Evolutionary conservation across 345 rosid genomes (phyloP), one percentile per base, ranked within the genome.

Genomic region (Hibiscus mutabilis): DNA sequence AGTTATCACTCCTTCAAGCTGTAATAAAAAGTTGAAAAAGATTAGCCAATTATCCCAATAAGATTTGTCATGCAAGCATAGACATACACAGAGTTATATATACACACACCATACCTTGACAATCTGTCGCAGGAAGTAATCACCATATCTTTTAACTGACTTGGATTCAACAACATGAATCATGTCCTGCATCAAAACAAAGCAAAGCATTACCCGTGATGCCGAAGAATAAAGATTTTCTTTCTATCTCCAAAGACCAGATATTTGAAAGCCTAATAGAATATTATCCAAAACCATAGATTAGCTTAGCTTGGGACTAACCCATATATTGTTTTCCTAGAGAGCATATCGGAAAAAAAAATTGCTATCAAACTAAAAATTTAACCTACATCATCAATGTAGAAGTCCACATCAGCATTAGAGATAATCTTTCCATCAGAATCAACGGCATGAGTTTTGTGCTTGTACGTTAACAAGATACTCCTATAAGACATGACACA

Each of bases 401-500:
- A 90, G 92, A 95, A 95, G 76, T 95, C 90, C 66, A 95, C 79
- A 80, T 95, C 99, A 60, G 99, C 97, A 71, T 95, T 92, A 57
- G 96, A 89, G 78, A 80, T 81, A 66, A 92, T 82, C 82, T 78
- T 90, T 75, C 97, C 89, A 60, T 87, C 88, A 46, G 89, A 75
- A 79, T 91, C 94, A 82, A 90, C 89, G 37, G 97, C 84, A 79
- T 92, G 97, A 19, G 94, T 95, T 87, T 95, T 95, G 90, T 95
- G 99, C 88, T 95, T 95, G 86, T 86, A 95, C 59, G 96, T 84
- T 82, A 95, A 65, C 84, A 95, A 77, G 75, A 95, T 90, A n/a
- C 91, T 90, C 89, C 99, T 95, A 84, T 42, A 74, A 49, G 47
- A 47, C 15, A 76, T 56, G 52, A 12, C 25, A 49, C 25, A 73